These are phyloP conservation scores for Xerocomellus chrysenteron DNA, from an alignment of 768 basidiomycete species.

Conservation along the genomic window DNA sequence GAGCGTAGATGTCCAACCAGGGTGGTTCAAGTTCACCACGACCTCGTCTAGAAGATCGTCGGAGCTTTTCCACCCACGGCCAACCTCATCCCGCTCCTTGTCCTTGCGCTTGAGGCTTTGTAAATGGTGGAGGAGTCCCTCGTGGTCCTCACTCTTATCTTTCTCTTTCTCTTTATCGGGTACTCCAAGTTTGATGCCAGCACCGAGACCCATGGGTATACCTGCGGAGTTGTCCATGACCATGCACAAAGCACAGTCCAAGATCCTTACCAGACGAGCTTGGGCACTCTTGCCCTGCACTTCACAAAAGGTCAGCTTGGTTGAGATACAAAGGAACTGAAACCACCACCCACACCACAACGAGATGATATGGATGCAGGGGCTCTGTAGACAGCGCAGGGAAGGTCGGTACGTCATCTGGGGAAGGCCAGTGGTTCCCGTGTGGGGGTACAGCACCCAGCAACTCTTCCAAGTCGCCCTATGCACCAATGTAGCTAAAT, in stretches of 20 bases:
- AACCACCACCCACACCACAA: constrained; percentile 61
- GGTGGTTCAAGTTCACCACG: constrained; percentile 29
- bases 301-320: constrained; percentile 33
- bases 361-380: constrained; percentile 70
- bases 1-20: constrained; percentile 74
- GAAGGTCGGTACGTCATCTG: constrained; percentile 32
- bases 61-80: constrained; percentile 34
- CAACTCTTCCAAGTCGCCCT: constrained; percentile 76
- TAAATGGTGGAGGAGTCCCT: constrained; percentile 29
- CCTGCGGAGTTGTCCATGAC: constrained; percentile 39
- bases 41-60: constrained; percentile 38
- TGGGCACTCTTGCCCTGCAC: constrained; percentile 78
- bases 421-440: constrained; percentile 31
- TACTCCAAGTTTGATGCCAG: constrained; percentile 70
- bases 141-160: constrained; percentile 33
- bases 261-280: constrained; percentile 58
- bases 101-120: constrained; percentile 36
- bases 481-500: constrained; percentile 2
- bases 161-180: constrained; percentile 43
- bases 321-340: neutral
- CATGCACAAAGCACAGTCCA: neutral
- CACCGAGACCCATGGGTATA: constrained; percentile 75
- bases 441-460: constrained; percentile 56
- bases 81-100: constrained; percentile 37
- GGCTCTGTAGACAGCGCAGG: constrained; percentile 50